Percentiles rank a stretch among this genome's conserved stretches.
phyloP scores from a whole-genome alignment of 2,329 filamentous ascomycete genomes.

The Davidsoniella neocaledoniae region DNA sequence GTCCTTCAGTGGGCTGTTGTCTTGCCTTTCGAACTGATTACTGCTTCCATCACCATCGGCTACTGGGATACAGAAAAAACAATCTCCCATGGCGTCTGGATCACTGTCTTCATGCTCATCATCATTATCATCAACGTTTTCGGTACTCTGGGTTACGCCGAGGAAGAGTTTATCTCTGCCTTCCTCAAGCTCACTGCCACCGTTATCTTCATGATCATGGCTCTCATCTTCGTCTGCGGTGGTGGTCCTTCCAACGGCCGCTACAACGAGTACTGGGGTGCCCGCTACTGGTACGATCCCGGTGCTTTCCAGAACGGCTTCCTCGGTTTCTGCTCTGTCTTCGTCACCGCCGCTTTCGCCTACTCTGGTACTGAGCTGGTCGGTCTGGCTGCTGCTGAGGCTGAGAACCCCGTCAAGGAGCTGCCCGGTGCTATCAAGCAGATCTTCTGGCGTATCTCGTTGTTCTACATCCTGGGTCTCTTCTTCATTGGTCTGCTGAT shows the following conservation, averaged over 20 bases:
- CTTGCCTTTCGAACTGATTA: constrained; percentile 33
- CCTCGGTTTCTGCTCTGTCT: constrained; percentile 50
- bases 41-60: constrained; percentile 31
- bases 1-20: constrained; percentile 35
- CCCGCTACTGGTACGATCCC: constrained; percentile 26
- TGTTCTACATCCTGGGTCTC: constrained; percentile 34
- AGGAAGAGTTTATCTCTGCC: constrained; percentile 40
- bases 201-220: constrained; percentile 45
- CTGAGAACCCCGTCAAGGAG: constrained; percentile 47
- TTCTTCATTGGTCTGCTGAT: constrained; percentile 31
- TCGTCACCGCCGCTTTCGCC: constrained; percentile 53
- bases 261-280: constrained; percentile 27
- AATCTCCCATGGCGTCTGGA: constrained; percentile 33
- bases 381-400: constrained; percentile 53
- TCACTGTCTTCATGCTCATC: constrained; percentile 32
- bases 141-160: constrained; percentile 34
- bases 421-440: constrained; percentile 70
- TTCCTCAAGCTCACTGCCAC: constrained; percentile 40
- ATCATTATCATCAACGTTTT: constrained; percentile 37
- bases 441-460: constrained; percentile 38
- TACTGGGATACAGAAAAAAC: constrained; percentile 29
- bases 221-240: constrained; percentile 38
- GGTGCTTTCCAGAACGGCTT: constrained; percentile 50
- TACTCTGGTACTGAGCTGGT: constrained; percentile 54
- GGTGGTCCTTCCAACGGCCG: constrained; percentile 32